Conservation (phyloP, 2,329 filamentous ascomycete species). For the Paecilomyces sp. region DNA sequence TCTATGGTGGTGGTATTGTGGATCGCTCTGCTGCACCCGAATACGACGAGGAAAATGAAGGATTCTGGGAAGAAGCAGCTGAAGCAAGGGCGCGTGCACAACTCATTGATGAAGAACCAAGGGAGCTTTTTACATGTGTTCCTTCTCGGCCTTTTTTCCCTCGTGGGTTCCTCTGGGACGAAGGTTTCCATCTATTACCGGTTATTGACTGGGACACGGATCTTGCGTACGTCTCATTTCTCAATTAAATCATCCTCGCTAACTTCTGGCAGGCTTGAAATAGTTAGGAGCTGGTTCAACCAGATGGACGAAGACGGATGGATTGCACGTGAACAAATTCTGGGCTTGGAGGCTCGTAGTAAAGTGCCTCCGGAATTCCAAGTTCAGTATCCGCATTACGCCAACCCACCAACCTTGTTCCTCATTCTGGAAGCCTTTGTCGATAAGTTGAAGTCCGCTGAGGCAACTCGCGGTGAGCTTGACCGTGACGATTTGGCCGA, state of each 20-base stretch:
- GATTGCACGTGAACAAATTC: constrained; percentile 94
- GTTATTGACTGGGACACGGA: constrained; percentile 93
- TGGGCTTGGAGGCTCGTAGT: constrained; percentile 83
- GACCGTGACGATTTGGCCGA: constrained; percentile 25
- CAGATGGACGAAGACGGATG: constrained; percentile 95
- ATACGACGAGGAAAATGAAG: constrained; percentile 91
- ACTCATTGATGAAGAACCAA: constrained; percentile 69
- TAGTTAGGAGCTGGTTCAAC: constrained; percentile 92
- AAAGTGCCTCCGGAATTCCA: constrained; percentile 94
- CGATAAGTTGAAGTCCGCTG: constrained; percentile 59
- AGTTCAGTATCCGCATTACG: constrained; percentile 92
- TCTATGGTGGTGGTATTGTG: constrained; percentile 79
- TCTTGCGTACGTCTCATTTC: constrained; percentile 49
- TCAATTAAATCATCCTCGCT: constrained; percentile 4
- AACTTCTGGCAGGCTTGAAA: constrained; percentile 51
- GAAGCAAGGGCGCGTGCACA: constrained; percentile 64
- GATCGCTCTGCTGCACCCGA: constrained; percentile 87
- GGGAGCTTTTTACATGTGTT: constrained; percentile 83
- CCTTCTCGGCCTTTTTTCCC: constrained; percentile 95
- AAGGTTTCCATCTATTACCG: constrained; percentile 89
- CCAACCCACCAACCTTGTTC: constrained; percentile 92
- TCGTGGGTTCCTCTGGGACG: constrained; percentile 94
- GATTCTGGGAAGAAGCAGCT: constrained; percentile 89
- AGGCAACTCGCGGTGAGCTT: constrained; percentile 16
- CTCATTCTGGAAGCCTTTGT: constrained; percentile 80